phyloP scores from a whole-genome alignment of 495 filamentous ascomycete genomes.

The Podospora sp. region DNA sequence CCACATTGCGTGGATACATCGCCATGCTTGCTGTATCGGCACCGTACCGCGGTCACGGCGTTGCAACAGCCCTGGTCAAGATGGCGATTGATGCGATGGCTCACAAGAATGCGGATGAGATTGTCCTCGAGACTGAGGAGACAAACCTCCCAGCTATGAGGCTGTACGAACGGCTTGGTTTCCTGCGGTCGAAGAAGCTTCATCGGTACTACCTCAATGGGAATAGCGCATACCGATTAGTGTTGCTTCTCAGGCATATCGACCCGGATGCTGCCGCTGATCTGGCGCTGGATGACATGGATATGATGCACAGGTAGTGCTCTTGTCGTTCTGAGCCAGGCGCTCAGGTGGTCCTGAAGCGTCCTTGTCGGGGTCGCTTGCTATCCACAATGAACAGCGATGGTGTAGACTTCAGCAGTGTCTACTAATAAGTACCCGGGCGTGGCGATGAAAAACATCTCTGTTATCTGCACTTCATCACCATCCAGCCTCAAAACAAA shows the following conservation, averaged over 20 bases:
- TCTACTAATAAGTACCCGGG: too few relatives aligned
- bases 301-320: slow-evolving; percentile 15
- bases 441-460: too few relatives aligned
- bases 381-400: too few relatives aligned
- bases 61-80: slow-evolving; percentile 85
- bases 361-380: too few relatives aligned
- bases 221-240: slow-evolving; percentile 87
- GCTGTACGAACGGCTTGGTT: slow-evolving; percentile 91
- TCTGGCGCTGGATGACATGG: slow-evolving; percentile 29
- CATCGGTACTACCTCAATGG: slow-evolving; percentile 98
- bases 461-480: too few relatives aligned
- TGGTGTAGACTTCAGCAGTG: too few relatives aligned
- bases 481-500: too few relatives aligned
- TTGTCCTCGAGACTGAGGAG: slow-evolving; percentile 96
- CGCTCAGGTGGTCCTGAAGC: too few relatives aligned
- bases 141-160: slow-evolving; percentile 90
- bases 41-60: slow-evolving; percentile 78
- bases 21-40: slow-evolving; percentile 93
- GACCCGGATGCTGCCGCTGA: slow-evolving; percentile 36
- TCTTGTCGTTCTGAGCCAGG: not conserved
- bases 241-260: slow-evolving; percentile 73
- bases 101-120: slow-evolving; percentile 81
- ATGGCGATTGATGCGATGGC: slow-evolving; percentile 94
- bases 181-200: slow-evolving; percentile 87
- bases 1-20: slow-evolving; percentile 90